Evolutionary conservation across 441 rosid genomes (phyloP), one percentile per base, ranked within the genome.

Genomic region (Codiaeum variegatum): DNA sequence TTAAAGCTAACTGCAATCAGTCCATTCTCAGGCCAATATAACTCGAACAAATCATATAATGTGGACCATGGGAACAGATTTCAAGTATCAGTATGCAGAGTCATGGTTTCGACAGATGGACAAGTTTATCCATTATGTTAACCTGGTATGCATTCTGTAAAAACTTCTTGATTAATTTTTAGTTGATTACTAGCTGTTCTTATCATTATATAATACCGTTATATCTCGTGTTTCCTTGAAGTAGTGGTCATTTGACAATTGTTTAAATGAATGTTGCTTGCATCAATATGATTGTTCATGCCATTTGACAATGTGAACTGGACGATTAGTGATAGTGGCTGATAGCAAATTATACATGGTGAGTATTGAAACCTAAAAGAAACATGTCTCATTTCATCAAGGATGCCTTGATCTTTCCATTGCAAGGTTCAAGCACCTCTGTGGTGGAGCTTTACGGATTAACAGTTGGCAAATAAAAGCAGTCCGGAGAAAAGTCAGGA

Each of bases 51-150:
- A 96, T 84, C 99, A 96, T 74, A 83, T 96, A 70, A 96, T 96
- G 99, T 96, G 90, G 86, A 96, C 98, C 58, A 92, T 94, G 99
- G 99, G 99, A 81, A 93, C 99, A 76, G 99, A 96, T 85, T 96
- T 96, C 81, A 88, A 86, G 80, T 96, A 92, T 84, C 98, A 96
- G 75, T 96, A 91, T 78, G 98, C 99, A 26, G 84, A 81, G 73
- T 78, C 98, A 47, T 96, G 98, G 99, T 96, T 79, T 81, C 86
- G 95, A 63, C 87, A 96, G 70, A 85, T 96, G 98, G 99, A 96
- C 86, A 96, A 93, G 84, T 84, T 96, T 67, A 86, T 96, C 80
- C 98, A 94, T 78, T 96, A 96, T 83, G 98, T 94, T 81, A 96
- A 94, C 83, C 82, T 91, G 76, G 99, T 94, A 83, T 79, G 90